Evolutionary conservation across 129 eudicot species (phyloP).

Genomic region (Tanacetum coccineum): DNA sequence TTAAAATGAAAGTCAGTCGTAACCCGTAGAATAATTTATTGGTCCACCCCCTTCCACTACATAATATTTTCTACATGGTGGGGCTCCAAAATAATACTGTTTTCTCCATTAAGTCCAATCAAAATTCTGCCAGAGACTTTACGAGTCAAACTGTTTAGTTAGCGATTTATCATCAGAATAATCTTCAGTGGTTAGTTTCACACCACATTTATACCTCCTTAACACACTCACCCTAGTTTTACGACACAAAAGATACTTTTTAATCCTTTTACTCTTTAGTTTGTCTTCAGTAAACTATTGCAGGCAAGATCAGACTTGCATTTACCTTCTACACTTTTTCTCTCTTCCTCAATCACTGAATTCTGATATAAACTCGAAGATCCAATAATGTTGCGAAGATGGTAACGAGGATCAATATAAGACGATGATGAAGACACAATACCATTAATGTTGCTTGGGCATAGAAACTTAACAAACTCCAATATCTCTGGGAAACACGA

Average conservation of each 20-base stretch:
- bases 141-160: neutral
- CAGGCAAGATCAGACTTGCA: constrained; percentile 21
- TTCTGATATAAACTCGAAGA: constrained; percentile 32
- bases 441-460: constrained; percentile 62
- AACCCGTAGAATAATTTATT: neutral
- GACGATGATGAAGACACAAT: constrained; percentile 68
- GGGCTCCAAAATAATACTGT: neutral
- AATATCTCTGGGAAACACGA: constrained; percentile 66
- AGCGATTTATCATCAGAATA: constrained; percentile 27
- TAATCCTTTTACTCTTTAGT: constrained; percentile 31
- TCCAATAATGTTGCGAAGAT: constrained; percentile 61
- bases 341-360: constrained; percentile 27
- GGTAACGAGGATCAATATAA: constrained; percentile 66
- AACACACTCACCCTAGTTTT: constrained; percentile 45
- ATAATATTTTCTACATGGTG: neutral
- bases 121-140: neutral
- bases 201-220: constrained; percentile 54
- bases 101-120: constrained; percentile 1
- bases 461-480: constrained; percentile 62
- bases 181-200: constrained; percentile 35
- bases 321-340: constrained; percentile 29
- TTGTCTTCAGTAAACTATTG: constrained; percentile 21
- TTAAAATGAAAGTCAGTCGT: neutral
- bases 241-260: constrained; percentile 23
- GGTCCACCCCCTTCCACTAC: neutral